These are phyloP conservation scores for Gossypium sturtianum DNA, from an alignment of 345 rosid species.

Conservation along the genomic window DNA sequence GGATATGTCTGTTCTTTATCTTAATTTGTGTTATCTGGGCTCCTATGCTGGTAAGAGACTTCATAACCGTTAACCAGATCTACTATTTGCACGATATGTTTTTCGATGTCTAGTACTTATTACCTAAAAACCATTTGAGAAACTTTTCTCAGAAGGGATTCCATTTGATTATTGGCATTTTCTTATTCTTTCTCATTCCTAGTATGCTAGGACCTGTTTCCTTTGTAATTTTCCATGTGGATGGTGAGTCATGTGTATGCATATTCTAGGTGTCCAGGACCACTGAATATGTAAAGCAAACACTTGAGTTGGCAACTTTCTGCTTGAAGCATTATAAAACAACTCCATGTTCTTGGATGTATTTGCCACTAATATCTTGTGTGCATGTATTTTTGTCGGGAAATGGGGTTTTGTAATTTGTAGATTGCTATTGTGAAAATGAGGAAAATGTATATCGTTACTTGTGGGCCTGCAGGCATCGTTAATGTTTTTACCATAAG, in stretches of 20 bases:
- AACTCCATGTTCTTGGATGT: neutral
- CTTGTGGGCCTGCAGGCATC: neutral
- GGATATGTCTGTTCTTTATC: constrained; percentile 91
- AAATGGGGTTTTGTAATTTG: neutral
- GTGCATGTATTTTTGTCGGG: neutral
- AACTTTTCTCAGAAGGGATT: constrained; percentile 2
- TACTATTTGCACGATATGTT: neutral
- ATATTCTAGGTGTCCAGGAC: neutral
- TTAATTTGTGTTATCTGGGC: constrained; percentile 93
- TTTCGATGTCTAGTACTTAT: neutral
- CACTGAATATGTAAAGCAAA: neutral
- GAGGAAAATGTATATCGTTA: neutral
- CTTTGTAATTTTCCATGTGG: neutral
- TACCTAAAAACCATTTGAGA: neutral
- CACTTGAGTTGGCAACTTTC: neutral
- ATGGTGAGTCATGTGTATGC: neutral
- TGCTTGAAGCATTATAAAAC: neutral
- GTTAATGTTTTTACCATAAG: neutral
- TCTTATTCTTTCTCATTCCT: neutral
- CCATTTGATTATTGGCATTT: neutral
- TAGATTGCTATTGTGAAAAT: neutral
- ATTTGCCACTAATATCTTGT: neutral
- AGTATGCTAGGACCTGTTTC: neutral
- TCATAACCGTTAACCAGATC: neutral
- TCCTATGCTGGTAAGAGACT: constrained; percentile 90